Evolutionary conservation across 1,284 basidiomycete genomes (phyloP).

Genomic region (Sporisorium graminicola): DNA sequence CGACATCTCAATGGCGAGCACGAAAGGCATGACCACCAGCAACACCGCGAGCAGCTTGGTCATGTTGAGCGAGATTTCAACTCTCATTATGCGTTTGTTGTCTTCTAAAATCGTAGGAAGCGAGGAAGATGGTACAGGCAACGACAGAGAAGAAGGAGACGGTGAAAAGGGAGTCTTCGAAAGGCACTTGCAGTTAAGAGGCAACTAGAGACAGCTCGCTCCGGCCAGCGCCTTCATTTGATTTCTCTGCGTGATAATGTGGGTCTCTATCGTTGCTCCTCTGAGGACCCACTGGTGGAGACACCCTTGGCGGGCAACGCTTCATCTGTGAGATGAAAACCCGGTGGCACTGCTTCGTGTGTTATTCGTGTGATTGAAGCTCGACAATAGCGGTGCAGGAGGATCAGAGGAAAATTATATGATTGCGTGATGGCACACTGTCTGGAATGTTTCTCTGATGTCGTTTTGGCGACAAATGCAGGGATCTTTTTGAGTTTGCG

Average conservation of each 20-base stretch:
- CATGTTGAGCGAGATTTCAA: constrained; percentile 16
- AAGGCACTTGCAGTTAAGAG: not conserved
- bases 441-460: not conserved
- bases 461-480: not conserved
- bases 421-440: not conserved
- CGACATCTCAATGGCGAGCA: constrained; percentile 12
- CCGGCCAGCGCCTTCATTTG: not conserved
- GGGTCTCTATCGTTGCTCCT: not conserved
- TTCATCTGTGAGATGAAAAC: constrained; percentile 7
- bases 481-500: too few relatives aligned
- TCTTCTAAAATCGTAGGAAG: not conserved
- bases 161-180: not conserved
- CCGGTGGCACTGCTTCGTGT: not conserved
- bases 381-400: not conserved
- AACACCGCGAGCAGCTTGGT: constrained; percentile 26
- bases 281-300: not conserved
- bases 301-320: not conserved
- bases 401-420: not conserved
- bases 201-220: not conserved
- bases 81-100: constrained; percentile 14
- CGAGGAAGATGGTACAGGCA: not conserved
- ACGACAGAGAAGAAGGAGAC: not conserved
- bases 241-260: not conserved
- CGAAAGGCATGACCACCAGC: constrained; percentile 14
- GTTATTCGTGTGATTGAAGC: not conserved